These are phyloP conservation scores for Candida verbasci DNA, from an alignment of 805 yeast species.

Conservation along the genomic window DNA sequence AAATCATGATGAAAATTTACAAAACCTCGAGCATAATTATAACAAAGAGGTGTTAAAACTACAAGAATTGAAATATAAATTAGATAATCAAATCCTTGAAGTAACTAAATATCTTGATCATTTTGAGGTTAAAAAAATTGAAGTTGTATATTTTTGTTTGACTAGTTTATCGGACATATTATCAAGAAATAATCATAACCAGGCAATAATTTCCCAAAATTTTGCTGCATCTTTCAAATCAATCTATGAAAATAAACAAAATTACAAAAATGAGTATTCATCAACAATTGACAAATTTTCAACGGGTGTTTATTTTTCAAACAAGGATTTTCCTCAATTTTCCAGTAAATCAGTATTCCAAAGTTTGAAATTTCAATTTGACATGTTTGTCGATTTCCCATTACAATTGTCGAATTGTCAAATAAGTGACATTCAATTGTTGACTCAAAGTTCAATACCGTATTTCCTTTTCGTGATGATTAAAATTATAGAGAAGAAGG, in stretches of 20 bases:
- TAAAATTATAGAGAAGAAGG: conserved; percentile 14
- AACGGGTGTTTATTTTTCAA: conserved; percentile 39
- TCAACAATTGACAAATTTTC: conserved; percentile 20
- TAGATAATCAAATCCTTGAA: conserved; percentile 25
- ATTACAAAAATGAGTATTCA: conserved; percentile 21
- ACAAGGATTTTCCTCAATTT: conserved; percentile 26
- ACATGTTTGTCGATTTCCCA: conserved; percentile 37
- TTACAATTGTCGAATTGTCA: conserved; percentile 24
- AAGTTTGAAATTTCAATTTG: conserved; percentile 33
- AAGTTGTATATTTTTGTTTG: conserved; percentile 28
- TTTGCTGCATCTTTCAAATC: conserved; percentile 19
- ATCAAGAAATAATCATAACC: conserved; percentile 20
- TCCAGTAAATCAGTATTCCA: conserved; percentile 22
- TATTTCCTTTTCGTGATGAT: conserved; percentile 22
- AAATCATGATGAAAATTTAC: conserved; percentile 23
- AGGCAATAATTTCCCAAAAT: conserved; percentile 20
- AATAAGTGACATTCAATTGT: conserved; percentile 11
- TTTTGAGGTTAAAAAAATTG: conserved; percentile 33
- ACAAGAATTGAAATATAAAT: conserved; percentile 24
- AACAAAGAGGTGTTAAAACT: conserved; percentile 30
- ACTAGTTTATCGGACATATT: conserved; percentile 30
- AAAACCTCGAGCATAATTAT: conserved; percentile 26
- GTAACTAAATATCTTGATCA: conserved; percentile 22
- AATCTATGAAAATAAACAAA: conserved; percentile 15
- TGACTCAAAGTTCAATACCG: conserved; percentile 30